Percentiles rank a stretch among this genome's conserved stretches.
These are phyloP conservation scores for Coemansia biformis DNA, from an alignment of 192 early-diverging fungal species.

Conservation along the genomic window DNA sequence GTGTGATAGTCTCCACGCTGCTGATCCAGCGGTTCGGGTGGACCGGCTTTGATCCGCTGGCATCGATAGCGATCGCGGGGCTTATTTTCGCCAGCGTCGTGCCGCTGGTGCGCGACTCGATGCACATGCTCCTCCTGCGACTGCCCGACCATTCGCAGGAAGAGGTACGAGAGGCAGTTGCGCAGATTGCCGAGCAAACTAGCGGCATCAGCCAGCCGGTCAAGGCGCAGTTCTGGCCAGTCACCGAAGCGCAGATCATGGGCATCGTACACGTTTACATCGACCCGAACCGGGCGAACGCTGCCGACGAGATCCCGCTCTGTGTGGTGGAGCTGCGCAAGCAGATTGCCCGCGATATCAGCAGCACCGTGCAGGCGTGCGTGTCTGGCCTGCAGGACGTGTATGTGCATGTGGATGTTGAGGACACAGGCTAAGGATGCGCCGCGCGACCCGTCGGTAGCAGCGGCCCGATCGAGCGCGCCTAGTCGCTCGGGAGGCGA, in stretches of 20 bases:
- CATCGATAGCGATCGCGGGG: constrained; percentile 84
- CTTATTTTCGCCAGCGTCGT: constrained; percentile 82
- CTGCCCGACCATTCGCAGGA: constrained; percentile 35
- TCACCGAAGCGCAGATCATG: constrained; percentile 41
- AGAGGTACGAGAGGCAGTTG: constrained; percentile 17
- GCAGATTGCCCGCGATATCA: constrained; percentile 7
- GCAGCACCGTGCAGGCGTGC: constrained; percentile 12
- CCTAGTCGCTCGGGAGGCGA: no score
- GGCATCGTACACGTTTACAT: constrained; percentile 25
- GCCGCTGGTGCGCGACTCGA: constrained; percentile 74
- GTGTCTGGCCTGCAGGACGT: constrained; percentile 39
- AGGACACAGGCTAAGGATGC: no score
- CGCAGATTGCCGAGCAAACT: constrained; percentile 9
- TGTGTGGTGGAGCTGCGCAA: constrained; percentile 18
- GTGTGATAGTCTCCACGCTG: constrained; percentile 91
- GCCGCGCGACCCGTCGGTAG: no score
- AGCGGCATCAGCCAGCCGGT: constrained; percentile 8
- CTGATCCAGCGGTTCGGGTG: constrained; percentile 86
- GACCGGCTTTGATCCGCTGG: constrained; percentile 92
- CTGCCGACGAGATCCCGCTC: constrained; percentile 21
- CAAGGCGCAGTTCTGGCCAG: constrained; percentile 44
- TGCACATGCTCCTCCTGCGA: constrained; percentile 50
- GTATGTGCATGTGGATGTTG: constrained; percentile 25
- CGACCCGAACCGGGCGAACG: constrained; percentile 4
- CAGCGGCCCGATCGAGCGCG: no score